Evolutionary conservation across 345 rosid species (phyloP).

Genomic region (Orychophragmus violaceus): DNA sequence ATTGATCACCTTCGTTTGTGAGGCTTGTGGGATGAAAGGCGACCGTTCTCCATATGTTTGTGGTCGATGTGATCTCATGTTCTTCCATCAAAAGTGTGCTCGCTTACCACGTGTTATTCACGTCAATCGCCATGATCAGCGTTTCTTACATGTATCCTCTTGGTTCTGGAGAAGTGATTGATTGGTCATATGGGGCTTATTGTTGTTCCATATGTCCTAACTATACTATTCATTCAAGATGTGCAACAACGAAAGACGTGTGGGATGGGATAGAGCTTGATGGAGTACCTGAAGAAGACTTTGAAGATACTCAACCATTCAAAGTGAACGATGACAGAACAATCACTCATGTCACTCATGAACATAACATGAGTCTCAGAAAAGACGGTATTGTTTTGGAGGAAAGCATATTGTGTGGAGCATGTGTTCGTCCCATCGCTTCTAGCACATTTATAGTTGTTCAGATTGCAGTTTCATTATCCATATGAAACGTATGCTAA

Average conservation of each 20-base stretch:
- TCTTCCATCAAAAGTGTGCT: conserved; percentile 13
- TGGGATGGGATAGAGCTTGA: conserved; percentile 10
- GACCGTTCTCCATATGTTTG: conserved; percentile 4
- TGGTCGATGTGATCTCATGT: not conserved
- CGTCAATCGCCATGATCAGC: not conserved
- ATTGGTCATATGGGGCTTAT: conserved; percentile 16
- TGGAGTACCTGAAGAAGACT: not conserved
- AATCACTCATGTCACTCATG: conserved; percentile 8
- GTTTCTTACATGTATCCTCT: conserved; percentile 5
- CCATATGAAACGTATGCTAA: not conserved
- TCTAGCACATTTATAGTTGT: not conserved
- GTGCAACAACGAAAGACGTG: not conserved
- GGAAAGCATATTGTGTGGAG: not conserved
- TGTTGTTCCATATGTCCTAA: not conserved
- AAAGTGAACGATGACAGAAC: not conserved
- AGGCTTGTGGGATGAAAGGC: too few relatives aligned
- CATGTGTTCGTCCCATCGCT: not conserved
- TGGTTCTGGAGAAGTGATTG: conserved; percentile 6
- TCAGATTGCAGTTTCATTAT: not conserved
- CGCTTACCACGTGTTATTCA: not conserved
- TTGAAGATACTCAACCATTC: not conserved
- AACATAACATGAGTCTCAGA: not conserved
- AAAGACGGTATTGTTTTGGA: not conserved
- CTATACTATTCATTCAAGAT: not conserved
- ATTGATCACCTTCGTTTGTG: not conserved